Evolutionary conservation across 202 grass and related monocot species (phyloP).

Genomic region (Cymbopogon flexuosus): DNA sequence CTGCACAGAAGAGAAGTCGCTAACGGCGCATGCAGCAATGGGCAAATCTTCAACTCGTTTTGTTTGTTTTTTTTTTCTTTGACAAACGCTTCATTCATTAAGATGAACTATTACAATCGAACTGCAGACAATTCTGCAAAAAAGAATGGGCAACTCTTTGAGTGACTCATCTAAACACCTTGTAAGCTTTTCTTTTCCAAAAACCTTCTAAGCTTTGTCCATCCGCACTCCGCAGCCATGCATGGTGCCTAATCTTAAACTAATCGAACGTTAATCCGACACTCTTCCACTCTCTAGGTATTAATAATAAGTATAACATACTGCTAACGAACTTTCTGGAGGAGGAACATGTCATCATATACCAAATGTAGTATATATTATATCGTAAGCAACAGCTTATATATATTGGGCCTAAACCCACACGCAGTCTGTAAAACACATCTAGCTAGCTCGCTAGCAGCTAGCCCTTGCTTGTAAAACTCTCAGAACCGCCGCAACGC

Average conservation of each 20-base stretch:
- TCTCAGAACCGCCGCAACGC: neutral
- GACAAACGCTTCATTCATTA: too few species aligned
- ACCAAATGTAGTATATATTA: too few species aligned
- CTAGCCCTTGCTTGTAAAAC: conserved; percentile 39
- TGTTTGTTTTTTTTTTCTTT: too few species aligned
- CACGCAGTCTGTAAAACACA: neutral
- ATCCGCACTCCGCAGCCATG: neutral
- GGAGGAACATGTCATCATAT: neutral
- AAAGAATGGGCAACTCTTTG: neutral
- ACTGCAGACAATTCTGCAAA: too few species aligned
- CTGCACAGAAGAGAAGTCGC: too few species aligned
- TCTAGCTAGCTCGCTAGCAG: neutral
- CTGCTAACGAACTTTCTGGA: neutral
- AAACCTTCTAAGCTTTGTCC: neutral
- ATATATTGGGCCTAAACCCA: neutral
- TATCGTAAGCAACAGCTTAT: neutral
- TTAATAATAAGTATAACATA: neutral
- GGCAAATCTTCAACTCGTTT: too few species aligned
- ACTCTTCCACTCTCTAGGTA: neutral
- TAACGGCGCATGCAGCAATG: neutral
- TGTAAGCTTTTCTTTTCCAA: neutral
- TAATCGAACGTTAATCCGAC: neutral
- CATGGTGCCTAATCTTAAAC: neutral
- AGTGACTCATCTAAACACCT: conserved; percentile 18
- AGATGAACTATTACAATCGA: too few species aligned